phyloP scores from a whole-genome alignment of 1,139 yeast species.

The Meyerozyma smithsonii region DNA sequence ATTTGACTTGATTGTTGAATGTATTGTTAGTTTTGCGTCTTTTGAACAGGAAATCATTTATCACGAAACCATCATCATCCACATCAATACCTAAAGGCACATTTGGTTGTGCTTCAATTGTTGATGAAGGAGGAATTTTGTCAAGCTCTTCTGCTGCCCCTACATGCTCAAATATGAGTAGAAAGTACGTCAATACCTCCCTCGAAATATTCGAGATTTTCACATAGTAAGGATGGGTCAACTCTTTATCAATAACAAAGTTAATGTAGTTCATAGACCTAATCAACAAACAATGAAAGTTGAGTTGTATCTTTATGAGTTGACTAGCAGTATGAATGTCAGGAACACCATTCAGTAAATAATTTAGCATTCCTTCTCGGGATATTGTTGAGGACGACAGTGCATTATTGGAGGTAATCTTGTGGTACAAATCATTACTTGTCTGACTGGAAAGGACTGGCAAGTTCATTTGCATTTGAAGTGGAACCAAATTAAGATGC shows the following conservation, averaged over 20 bases:
- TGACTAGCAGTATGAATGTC: conserved; percentile 39
- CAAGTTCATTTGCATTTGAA: conserved; percentile 32
- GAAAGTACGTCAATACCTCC: conserved; percentile 38
- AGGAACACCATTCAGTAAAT: conserved; percentile 31
- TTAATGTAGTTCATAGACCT: conserved; percentile 43
- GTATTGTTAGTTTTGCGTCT: conserved; percentile 21
- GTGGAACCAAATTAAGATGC: conserved; percentile 25
- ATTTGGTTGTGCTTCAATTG: conserved; percentile 16
- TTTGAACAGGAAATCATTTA: conserved; percentile 43
- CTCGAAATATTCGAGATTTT: conserved; percentile 34
- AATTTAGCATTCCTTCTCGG: conserved; percentile 29
- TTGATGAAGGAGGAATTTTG: conserved; percentile 6
- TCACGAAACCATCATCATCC: conserved; percentile 46
- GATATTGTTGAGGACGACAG: conserved; percentile 18
- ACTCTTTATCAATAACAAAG: conserved; percentile 43
- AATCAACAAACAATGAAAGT: conserved; percentile 41
- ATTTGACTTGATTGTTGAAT: conserved; percentile 8
- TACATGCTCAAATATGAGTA: conserved; percentile 31
- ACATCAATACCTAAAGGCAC: conserved; percentile 19
- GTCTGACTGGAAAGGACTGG: conserved; percentile 22
- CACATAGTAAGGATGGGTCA: conserved; percentile 32
- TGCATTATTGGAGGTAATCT: conserved; percentile 17
- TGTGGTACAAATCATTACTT: conserved; percentile 31
- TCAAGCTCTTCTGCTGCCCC: conserved; percentile 6
- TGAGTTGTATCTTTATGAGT: conserved; percentile 39